Evolutionary conservation across 2,329 filamentous ascomycete genomes (phyloP), one percentile per base, ranked within the genome.

Genomic region (Penicillium digitatum): DNA sequence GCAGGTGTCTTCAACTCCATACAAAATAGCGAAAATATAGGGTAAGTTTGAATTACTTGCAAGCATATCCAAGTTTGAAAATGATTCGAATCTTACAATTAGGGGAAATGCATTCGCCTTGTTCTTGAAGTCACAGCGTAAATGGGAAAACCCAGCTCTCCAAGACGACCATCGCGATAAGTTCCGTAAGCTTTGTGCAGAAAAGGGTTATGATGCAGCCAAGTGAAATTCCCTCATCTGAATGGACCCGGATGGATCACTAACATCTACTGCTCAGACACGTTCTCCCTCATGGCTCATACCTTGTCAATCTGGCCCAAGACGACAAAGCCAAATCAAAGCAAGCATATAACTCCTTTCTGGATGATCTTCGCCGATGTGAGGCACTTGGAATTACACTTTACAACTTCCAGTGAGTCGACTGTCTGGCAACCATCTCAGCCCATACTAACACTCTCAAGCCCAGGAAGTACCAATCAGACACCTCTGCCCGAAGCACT

Each of bases 51-150:
- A 18, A 8, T 27, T 18, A 9, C 22, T 18, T 29, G 1, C 1
- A 9, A 20, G 35, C 9, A 11, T 10, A 20, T n/a, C 11, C n/a
- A n/a, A 8, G 9, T 9, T 20, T 45, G 5, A 45, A 24, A 3
- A 20, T 57, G 31, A 52, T 20, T 32, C 43, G 52, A 49, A 50
- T 34, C 4, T 9, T 14, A n/a, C 18, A 8, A 67, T 59, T 47
- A 81, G 92, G 50, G 92, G 88, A 59, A 99, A 97, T 70, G 85
- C 92, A 10, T 95, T 97, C 65, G 94, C 94, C 4, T 80, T 97
- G 20, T 99, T 99, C 76, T 81, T 99, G 64, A 97, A 97, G 72
- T 95, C 90, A 0, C 94, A 99, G 73, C 86, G 92, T 52, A 97
- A 96, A 78, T 99, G 94, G 94, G 81, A 83, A 27, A 95, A 88